Evolutionary conservation across 768 basidiomycete genomes (phyloP).

Genomic region (Tricholoma hemisulphureum): DNA sequence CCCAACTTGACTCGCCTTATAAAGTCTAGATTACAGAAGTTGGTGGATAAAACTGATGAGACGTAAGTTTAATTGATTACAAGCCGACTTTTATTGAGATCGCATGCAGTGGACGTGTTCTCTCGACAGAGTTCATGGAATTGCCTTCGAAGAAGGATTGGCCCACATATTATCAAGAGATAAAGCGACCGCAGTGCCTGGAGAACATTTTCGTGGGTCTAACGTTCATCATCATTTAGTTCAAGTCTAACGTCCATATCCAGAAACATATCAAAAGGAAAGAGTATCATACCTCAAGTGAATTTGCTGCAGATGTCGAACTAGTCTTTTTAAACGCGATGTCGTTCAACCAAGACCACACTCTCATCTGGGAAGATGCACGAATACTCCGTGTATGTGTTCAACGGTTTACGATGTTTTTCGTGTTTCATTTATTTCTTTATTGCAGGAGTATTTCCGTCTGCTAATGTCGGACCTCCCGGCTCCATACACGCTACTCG

Average conservation of each 20-base stretch:
- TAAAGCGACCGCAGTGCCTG: slow-evolving; percentile 76
- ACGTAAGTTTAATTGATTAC: slow-evolving; percentile 43
- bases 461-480: slow-evolving; percentile 79
- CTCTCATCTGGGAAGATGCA: slow-evolving; percentile 81
- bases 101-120: slow-evolving; percentile 54
- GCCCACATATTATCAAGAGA: slow-evolving; percentile 76
- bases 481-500: slow-evolving; percentile 57
- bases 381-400: slow-evolving; percentile 56
- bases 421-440: slow-evolving; percentile 1
- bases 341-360: slow-evolving; percentile 84
- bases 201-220: slow-evolving; percentile 70
- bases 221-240: background rate
- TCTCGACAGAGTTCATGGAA: slow-evolving; percentile 80
- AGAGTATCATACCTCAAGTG: slow-evolving; percentile 63
- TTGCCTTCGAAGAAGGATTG: slow-evolving; percentile 78
- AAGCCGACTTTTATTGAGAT: background rate
- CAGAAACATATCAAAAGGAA: slow-evolving; percentile 83
- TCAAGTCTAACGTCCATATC: slow-evolving; percentile 5
- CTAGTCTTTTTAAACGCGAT: slow-evolving; percentile 89
- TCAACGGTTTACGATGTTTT: background rate
- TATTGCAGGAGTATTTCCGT: slow-evolving; percentile 64
- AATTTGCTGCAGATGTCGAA: slow-evolving; percentile 85
- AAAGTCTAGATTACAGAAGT: slow-evolving; percentile 67
- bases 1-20: slow-evolving; percentile 67
- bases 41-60: slow-evolving; percentile 70